A percentile compares a stretch with the other conserved stretches of the same genome.
These are phyloP conservation scores for Rubia tinctorum DNA, from an alignment of 305 asterid genomes.

Conservation along the genomic window DNA sequence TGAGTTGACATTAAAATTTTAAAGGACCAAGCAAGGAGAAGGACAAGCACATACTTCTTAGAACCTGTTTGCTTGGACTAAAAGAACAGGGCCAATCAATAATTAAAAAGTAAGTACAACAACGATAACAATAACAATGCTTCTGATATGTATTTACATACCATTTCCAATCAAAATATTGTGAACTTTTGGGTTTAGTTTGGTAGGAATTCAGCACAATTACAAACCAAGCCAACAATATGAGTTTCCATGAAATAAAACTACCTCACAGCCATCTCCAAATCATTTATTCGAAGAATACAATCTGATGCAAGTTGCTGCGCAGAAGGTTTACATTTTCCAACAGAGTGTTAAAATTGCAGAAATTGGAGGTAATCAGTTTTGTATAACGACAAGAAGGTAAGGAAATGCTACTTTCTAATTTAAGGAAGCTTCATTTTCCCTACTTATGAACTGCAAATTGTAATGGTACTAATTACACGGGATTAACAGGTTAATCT, in stretches of 20 bases:
- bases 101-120: background rate
- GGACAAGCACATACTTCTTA: too few relatives aligned
- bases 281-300: background rate
- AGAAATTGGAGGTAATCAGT: too few relatives aligned
- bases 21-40: too few relatives aligned
- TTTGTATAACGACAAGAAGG: too few relatives aligned
- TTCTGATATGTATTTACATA: background rate
- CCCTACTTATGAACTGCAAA: too few relatives aligned
- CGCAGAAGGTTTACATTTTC: background rate
- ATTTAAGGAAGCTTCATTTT: too few relatives aligned
- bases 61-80: too few relatives aligned
- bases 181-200: background rate
- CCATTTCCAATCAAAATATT: conserved; percentile 1
- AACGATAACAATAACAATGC: background rate
- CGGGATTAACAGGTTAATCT: too few relatives aligned
- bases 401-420: too few relatives aligned
- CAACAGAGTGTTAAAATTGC: too few relatives aligned
- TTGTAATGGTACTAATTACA: too few relatives aligned
- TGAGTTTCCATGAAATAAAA: background rate
- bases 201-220: background rate
- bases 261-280: background rate
- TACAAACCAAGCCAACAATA: background rate
- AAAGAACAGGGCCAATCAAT: background rate
- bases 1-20: too few relatives aligned
- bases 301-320: background rate